These are phyloP conservation scores for Austroboletus rostrupii DNA, from an alignment of 1,284 basidiomycete species.

Conservation along the genomic window DNA sequence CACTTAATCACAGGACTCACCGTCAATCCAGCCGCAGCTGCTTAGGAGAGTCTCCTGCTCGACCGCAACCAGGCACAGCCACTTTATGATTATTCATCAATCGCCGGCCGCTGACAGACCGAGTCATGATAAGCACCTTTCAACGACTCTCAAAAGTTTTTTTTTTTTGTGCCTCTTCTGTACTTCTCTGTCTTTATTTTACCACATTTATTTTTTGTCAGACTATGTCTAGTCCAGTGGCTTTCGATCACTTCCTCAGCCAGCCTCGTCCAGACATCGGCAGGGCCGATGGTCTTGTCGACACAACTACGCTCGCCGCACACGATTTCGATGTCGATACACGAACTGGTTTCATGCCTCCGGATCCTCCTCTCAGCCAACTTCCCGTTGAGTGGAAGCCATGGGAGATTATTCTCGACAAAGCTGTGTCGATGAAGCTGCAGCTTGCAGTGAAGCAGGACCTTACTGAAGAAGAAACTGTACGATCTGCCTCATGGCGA, in stretches of 20 bases:
- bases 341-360: conserved; percentile 89
- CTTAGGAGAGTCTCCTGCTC: no score
- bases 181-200: no score
- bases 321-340: conserved; percentile 96
- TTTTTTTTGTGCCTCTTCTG: background rate
- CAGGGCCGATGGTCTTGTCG: conserved; percentile 43
- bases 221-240: conserved; percentile 28
- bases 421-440: conserved; percentile 48
- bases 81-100: no score
- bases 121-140: background rate
- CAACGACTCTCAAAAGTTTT: background rate
- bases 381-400: conserved; percentile 60
- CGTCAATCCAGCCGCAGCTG: no score
- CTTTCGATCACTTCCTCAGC: conserved; percentile 61
- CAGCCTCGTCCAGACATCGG: conserved; percentile 54
- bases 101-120: no score
- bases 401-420: conserved; percentile 66
- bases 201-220: background rate
- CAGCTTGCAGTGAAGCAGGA: conserved; percentile 51
- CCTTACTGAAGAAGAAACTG: conserved; percentile 43
- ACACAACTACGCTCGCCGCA: conserved; percentile 83
- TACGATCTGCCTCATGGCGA: conserved; percentile 59
- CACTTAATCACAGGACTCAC: no score
- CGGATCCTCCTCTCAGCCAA: conserved; percentile 65
- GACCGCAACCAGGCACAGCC: no score